Base-by-base conservation (phyloP, 2,329 filamentous ascomycete genomes). In the Botrytis squamosa region DNA sequence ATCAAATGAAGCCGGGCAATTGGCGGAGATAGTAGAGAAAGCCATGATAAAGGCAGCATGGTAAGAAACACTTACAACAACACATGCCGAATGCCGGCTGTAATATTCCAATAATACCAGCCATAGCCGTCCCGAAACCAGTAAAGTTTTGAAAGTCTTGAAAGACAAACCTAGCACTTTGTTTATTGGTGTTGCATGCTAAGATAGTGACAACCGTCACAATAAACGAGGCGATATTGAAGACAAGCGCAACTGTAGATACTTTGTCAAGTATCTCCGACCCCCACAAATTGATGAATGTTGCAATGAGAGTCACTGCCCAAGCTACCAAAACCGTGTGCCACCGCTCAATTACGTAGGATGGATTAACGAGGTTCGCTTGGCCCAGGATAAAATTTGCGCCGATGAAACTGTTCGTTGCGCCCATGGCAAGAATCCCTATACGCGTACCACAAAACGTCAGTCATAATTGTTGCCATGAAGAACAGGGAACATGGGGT, bases 1-100 rank as follows among this genome's bases (percentile, higher is more conserved):
- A 40, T 42, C 16, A 14, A 16, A 16, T 33, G 4, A 5, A 42
- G 2, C 33, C 18, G 40, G 10, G 5, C 16, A 10, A 68, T 52
- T 42, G 6, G 10, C 22, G n/a, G 12, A 57, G 42, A 16, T 20
- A 16, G 16, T 33, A 59, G 16, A n/a, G 9, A 12, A 44, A 44
- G 55, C 40, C 29, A 18, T 42, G 20, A n/a, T 14, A 59, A 40
- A 66, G n/a, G 7, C 8, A 67, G 33, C 22, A 10, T 22, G 25
- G n/a, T 25, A 42, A 18, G 52, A 18, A 22, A 36, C 16, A 75
- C 77, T 79, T 77, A 76, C 78, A 84, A 73, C 84, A 85, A 78
- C 85, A 87, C 86, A 88, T 87, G 44, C 86, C 86, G 73, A 88
- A 88, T 0, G 84, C 85, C 62, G 85, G 83, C 76, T 89, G 86